These are phyloP conservation scores for Hortiboletus rubellus DNA, from an alignment of 1,284 basidiomycete genomes.

Conservation along the genomic window DNA sequence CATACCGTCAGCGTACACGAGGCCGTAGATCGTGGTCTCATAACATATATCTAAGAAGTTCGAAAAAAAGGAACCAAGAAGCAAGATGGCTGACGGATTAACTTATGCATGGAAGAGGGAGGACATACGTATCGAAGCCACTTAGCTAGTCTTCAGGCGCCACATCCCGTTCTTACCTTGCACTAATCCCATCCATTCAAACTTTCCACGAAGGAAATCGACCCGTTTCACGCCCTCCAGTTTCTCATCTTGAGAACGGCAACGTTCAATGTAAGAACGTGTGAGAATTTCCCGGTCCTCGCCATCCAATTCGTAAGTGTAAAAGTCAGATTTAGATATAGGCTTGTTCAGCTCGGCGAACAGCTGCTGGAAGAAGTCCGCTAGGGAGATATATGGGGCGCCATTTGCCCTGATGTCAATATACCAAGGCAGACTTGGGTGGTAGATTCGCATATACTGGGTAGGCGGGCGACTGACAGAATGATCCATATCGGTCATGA, in stretches of 20 bases:
- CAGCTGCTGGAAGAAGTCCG: constrained; percentile 49
- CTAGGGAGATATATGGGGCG: constrained; percentile 54
- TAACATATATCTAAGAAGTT: not conserved
- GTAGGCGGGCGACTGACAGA: constrained; percentile 48
- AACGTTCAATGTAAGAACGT: constrained; percentile 40
- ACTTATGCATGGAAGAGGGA: not conserved
- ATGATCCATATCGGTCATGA: constrained; percentile 43
- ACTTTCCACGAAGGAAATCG: constrained; percentile 33
- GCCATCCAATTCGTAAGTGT: constrained; percentile 39
- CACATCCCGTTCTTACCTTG: constrained; percentile 38
- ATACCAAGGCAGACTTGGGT: constrained; percentile 56
- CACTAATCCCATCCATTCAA: constrained; percentile 26
- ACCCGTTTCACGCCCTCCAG: constrained; percentile 31
- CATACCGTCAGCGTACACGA: constrained; percentile 5
- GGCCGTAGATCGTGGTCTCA: not conserved
- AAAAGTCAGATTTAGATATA: constrained; percentile 40
- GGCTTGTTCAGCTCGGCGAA: constrained; percentile 31
- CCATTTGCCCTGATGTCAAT: constrained; percentile 47
- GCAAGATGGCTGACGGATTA: not conserved
- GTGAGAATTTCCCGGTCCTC: constrained; percentile 38
- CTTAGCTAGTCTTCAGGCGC: constrained; percentile 26
- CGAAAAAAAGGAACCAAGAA: not conserved
- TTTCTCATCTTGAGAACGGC: constrained; percentile 20
- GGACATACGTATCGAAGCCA: not conserved
- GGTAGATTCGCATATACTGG: constrained; percentile 48